Evolutionary conservation across 352 stramenopile species (phyloP), one percentile per base, ranked within the genome.

Genomic region (Phytophthora macrochlamydospora): DNA sequence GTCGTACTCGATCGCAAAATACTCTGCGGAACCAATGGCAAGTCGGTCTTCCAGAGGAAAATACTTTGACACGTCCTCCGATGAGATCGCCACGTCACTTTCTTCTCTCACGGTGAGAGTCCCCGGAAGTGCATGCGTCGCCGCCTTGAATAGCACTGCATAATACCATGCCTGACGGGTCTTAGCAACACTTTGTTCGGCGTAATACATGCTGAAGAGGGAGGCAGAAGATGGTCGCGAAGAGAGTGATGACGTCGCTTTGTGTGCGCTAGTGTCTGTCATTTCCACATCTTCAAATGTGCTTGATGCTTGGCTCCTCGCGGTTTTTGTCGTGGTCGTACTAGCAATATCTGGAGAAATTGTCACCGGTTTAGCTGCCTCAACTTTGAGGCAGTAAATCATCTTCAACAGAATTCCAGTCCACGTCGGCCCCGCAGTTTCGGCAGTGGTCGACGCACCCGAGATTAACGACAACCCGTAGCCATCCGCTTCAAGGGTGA

Each of bases 151-250:
- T 0, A 95, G 61, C 44, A 93, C 84, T 0, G 84, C 87, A 37
- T 95, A 95, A 65, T 89, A 76, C 87, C 87, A 95, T 1, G 69
- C 59, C 51, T 90, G 70, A 2, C 86, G 71, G 7, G 66, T 56
- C 18, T 69, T 75, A 3, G 62, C 59, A 29, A 73, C 58, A 24
- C 18, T 67, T 3, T 64, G 67, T 31, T 81, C 72, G 28, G 59
- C 65, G 18, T 84, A 88, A 28, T 67, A 75, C 8, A 60, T 30
- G 13, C 54, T 30, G 7, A 54, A 40, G 18, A 69, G 44, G 45
- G 43, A 14, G 13, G 62, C 45, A 1, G 61, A 78, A 8, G 29
- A 18, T 30, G 53, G 52, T 3, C 53, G 48, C 2, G 66, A 72
- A 3, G 43, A 60, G 7, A 65, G 73, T 1, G 55, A 68, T 40